phyloP scores from a whole-genome alignment of 2,329 filamentous ascomycete species.

The Setomelanomma holmii region DNA sequence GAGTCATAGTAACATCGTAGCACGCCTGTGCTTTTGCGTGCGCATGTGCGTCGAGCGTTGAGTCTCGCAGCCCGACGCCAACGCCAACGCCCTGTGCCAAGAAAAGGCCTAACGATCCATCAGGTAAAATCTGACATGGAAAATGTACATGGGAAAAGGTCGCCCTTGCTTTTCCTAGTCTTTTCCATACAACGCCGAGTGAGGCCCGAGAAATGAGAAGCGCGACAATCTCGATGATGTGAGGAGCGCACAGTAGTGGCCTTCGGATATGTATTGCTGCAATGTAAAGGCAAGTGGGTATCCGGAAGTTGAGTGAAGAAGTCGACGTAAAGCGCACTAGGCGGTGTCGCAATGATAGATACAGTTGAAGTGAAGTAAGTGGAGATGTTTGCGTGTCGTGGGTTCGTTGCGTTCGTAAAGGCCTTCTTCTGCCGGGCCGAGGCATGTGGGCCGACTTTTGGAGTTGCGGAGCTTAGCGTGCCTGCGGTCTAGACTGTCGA shows the following conservation, averaged over 20 bases:
- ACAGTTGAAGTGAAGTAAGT: constrained; percentile 28
- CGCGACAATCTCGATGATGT: constrained; percentile 10
- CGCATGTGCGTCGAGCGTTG: background rate
- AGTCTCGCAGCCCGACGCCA: constrained; percentile 27
- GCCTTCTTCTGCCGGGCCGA: constrained; percentile 18
- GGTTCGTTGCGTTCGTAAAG: constrained; percentile 3
- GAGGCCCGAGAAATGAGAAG: constrained; percentile 13
- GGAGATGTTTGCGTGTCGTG: constrained; percentile 12
- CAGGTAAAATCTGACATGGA: constrained; percentile 15
- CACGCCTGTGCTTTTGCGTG: constrained; percentile 11
- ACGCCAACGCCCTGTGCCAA: constrained; percentile 12
- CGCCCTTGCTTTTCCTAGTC: constrained; percentile 22
- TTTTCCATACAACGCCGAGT: constrained; percentile 27
- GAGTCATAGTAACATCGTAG: constrained; percentile 1
- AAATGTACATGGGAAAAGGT: constrained; percentile 16
- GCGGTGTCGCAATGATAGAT: constrained; percentile 18
- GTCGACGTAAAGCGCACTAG: constrained; percentile 14
- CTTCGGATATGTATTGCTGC: constrained; percentile 10
- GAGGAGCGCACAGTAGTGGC: constrained; percentile 6
- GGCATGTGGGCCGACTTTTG: constrained; percentile 15
- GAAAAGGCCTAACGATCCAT: constrained; percentile 14
- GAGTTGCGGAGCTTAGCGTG: constrained; percentile 10
- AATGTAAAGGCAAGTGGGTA: constrained; percentile 30
- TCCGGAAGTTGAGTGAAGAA: constrained; percentile 23
- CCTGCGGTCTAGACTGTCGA: constrained; percentile 32